Evolutionary conservation across 2,329 filamentous ascomycete species (phyloP), one percentile per base, ranked within the genome.

Genomic region (Fusarium pseudoanthophilum): DNA sequence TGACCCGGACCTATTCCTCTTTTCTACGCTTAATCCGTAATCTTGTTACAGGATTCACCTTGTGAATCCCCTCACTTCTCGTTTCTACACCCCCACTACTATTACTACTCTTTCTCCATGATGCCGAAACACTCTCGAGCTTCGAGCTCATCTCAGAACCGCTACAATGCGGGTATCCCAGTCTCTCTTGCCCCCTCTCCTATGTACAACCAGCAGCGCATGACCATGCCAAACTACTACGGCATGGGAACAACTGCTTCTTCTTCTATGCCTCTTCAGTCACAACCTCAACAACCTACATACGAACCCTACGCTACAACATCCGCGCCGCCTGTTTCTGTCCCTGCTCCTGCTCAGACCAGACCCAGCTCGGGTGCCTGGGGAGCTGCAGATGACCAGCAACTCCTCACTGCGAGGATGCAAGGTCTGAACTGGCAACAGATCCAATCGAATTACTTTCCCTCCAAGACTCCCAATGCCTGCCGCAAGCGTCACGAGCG

Each of bases 401-500:
- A 89, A 42, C 88, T 97, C 48, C 85, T 95, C 71, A 84, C 85
- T 48, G 93, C 93, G 21, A 89, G 94, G 60, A 89, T 92, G 53
- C 89, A 91, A 77, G 92, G 93, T 30, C 87, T 95, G 80, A 95
- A 95, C 82, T 97, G 94, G 94, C 88, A 89, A 60, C 92, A 93
- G 77, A 96, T 97, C 79, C 91, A 94, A 77, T 86, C 87, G 69
- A 89, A 87, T 70, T 90, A 94, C 82, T 97, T 97, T 80, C 92
- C 92, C 2, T 87, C 83, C 80, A 97, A 97, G 85, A 90, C 89
- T 14, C 85, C 92, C 66, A 96, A 96, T 80, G 95, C 95, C 24
- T 97, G 94, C 83, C 93, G 94, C 73, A 97, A 97, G 84, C 90
- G 94, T 62, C 94, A 97, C 78, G 94, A 97, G 83, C 88, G 94